Base-by-base conservation (phyloP, 2,329 filamentous ascomycete species). In the Sporothrix mexicana region DNA sequence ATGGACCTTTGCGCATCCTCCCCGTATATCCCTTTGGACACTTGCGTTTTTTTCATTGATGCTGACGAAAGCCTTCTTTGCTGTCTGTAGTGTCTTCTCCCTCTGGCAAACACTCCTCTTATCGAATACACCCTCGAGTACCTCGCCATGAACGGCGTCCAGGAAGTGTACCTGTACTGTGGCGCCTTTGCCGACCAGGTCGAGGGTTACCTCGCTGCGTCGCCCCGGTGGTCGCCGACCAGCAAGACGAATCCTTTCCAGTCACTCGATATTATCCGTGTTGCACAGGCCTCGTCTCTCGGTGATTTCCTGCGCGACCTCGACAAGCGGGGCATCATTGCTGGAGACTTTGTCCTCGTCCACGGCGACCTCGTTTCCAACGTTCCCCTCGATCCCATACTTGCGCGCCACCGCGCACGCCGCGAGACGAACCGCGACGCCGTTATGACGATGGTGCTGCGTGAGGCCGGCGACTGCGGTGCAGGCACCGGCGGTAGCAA, bases 41-140 rank as follows among this genome's bases (percentile, higher is more conserved):
- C 30, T 36, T 36, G 45, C 17, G 13, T n/a, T 13, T 25, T 9
- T 20, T 30, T 49, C 47, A 3, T 55, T n/a, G 25, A 20, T 17
- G 17, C n/a, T 59, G 17, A 47, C 51, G 17, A 7, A 5, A 7
- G 36, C 10, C 41, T 41, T 41, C 20, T 57, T 15, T 41, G 20
- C 66, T 43, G n/a, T 30, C 2, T 5, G 0, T 78, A 97, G 93
- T 98, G 96, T 84, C 91, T 99, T 45, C 87, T 99, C 7, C 94
- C 95, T 12, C 87, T 99, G 74, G 96, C 94, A 74, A 98, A 98
- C 81, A 95, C 92, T 1, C 95, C 96, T 49, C 86, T 99, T 75
- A 97, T 99, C 83, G 96, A 99, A 82, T 98, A 99, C 81, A 98
- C 95, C 3, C 90, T 98, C 78, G 95, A 98, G 80, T 98, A 97